Conservation (phyloP, 2,329 filamentous ascomycete species). For the Clarireedia homoeocarpa region DNA sequence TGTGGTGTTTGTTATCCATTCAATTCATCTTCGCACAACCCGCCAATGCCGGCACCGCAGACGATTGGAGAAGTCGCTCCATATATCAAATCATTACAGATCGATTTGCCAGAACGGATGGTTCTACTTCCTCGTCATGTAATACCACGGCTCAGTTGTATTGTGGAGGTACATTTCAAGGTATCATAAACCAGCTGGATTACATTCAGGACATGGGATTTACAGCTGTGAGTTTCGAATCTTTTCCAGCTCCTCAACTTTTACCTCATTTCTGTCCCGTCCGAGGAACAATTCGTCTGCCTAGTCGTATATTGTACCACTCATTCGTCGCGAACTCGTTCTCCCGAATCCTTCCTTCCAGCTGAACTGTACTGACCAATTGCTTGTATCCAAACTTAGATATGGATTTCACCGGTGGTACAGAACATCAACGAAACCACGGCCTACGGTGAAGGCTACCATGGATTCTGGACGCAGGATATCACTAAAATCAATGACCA, state of each 20-base stretch:
- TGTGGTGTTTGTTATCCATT: not conserved
- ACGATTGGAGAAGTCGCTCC: conserved; percentile 30
- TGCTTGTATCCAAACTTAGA: conserved; percentile 2
- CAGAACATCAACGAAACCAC: conserved; percentile 32
- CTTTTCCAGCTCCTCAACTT: not conserved
- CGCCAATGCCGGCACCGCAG: conserved; percentile 13
- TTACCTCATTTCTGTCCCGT: not conserved
- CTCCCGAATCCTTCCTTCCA: not conserved
- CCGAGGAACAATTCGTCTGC: not conserved
- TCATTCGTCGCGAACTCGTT: not conserved
- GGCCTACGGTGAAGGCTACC: conserved; percentile 33
- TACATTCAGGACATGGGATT: conserved; percentile 38
- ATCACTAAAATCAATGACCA: conserved; percentile 45
- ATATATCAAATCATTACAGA: conserved; percentile 37
- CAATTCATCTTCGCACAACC: not conserved
- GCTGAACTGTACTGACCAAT: not conserved
- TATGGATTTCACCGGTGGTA: conserved; percentile 37
- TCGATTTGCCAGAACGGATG: conserved; percentile 31
- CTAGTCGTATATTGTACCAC: not conserved
- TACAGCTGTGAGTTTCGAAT: conserved; percentile 20
- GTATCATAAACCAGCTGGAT: conserved; percentile 38
- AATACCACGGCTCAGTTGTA: conserved; percentile 28
- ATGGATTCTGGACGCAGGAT: conserved; percentile 39
- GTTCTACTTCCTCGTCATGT: conserved; percentile 27
- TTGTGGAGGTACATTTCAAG: conserved; percentile 39